These are phyloP conservation scores for Curvularia sp. DNA, from an alignment of 2,329 filamentous ascomycete species.

Conservation along the genomic window DNA sequence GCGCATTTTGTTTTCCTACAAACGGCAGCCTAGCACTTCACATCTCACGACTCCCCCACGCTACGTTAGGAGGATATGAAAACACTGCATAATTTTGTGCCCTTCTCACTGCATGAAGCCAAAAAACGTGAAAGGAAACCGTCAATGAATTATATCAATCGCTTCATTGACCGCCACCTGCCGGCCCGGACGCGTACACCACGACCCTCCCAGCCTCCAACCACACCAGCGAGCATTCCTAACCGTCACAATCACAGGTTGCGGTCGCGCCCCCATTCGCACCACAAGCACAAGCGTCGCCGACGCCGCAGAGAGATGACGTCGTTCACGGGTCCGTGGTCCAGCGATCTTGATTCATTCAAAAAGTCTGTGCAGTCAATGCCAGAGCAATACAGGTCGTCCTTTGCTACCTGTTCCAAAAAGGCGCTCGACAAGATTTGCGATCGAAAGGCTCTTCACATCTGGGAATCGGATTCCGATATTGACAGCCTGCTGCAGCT, in stretches of 20 bases:
- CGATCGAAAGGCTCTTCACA: slow-evolving; percentile 33
- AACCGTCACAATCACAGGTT: background rate
- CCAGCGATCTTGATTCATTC: slow-evolving; percentile 32
- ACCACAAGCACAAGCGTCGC: slow-evolving; percentile 14
- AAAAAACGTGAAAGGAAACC: background rate
- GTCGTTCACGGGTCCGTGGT: slow-evolving; percentile 38
- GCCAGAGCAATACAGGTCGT: slow-evolving; percentile 33
- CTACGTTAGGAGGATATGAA: slow-evolving; percentile 2
- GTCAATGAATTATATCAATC: slow-evolving; percentile 23
- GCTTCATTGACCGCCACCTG: slow-evolving; percentile 15
- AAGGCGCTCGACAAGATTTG: slow-evolving; percentile 31
- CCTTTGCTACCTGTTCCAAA: slow-evolving; percentile 32
- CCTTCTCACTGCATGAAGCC: background rate
- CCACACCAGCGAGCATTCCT: background rate
- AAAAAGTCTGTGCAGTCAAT: slow-evolving; percentile 34
- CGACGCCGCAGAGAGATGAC: slow-evolving; percentile 19
- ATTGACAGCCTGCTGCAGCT: slow-evolving; percentile 43
- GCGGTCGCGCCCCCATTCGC: slow-evolving; percentile 3
- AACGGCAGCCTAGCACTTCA: slow-evolving; percentile 12
- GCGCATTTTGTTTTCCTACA: slow-evolving; percentile 8
- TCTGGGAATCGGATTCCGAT: slow-evolving; percentile 46
- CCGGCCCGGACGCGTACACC: background rate
- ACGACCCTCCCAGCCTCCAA: background rate
- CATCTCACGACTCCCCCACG: slow-evolving; percentile 6
- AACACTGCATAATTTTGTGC: slow-evolving; percentile 3